Conservation (phyloP, 2,329 filamentous ascomycete species). For the Xylariaceae sp. region DNA sequence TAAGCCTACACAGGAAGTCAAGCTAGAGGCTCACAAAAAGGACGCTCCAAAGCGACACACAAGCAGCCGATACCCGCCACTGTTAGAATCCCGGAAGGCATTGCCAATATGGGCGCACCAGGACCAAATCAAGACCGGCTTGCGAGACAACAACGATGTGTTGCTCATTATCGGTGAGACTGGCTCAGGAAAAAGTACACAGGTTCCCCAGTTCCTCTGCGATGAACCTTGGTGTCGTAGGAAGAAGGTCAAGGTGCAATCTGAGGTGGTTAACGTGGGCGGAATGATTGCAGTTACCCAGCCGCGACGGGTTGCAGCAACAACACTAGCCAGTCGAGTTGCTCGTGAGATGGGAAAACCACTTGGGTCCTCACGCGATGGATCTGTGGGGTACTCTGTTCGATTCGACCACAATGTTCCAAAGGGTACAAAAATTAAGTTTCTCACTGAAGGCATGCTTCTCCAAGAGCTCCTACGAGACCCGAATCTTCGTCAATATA, state of each 20-base stretch:
- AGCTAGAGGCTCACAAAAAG: conserved; percentile 1
- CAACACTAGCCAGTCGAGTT: conserved; percentile 85
- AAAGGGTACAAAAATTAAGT: conserved; percentile 86
- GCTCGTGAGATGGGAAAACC: conserved; percentile 72
- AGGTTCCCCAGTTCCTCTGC: conserved; percentile 88
- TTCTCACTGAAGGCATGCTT: conserved; percentile 93
- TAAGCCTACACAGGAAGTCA: conserved; percentile 1
- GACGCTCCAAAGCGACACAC: conserved; percentile 3
- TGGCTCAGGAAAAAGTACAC: conserved; percentile 94
- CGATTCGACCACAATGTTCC: conserved; percentile 88
- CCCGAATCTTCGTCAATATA: conserved; percentile 80
- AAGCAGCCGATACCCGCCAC: conserved; percentile 25
- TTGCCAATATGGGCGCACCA: conserved; percentile 82
- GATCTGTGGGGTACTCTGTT: conserved; percentile 85
- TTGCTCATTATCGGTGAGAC: conserved; percentile 91
- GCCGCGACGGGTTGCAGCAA: conserved; percentile 89
- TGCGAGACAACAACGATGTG: conserved; percentile 67
- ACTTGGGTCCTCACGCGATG: conserved; percentile 46
- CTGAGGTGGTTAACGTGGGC: conserved; percentile 59
- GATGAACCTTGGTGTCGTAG: conserved; percentile 77
- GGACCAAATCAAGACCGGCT: conserved; percentile 66
- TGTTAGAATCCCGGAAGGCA: conserved; percentile 57
- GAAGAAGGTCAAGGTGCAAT: conserved; percentile 53
- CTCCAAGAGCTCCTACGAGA: conserved; percentile 91
- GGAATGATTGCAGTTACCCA: conserved; percentile 93